These are phyloP conservation scores for Leishmania arabica DNA, from an alignment of 208 protist species.

Conservation along the genomic window DNA sequence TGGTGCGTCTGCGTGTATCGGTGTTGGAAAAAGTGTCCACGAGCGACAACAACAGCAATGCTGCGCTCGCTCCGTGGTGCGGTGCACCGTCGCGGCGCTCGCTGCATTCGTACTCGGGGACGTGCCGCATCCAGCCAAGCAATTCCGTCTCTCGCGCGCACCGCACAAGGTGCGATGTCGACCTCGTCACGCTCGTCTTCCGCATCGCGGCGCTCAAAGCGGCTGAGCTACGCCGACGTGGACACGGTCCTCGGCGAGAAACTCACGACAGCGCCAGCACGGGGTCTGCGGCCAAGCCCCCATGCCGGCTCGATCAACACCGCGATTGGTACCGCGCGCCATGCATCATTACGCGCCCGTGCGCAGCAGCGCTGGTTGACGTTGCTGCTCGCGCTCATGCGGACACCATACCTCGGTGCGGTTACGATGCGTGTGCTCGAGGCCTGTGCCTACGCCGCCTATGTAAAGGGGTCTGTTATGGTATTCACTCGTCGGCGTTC, in stretches of 20 bases:
- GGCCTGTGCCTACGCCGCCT: constrained; percentile 49
- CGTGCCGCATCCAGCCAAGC: background rate
- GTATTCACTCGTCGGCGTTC: constrained; percentile 52
- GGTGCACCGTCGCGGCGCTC: background rate
- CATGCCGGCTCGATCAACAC: background rate
- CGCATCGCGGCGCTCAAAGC: constrained; percentile 19
- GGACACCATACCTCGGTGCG: constrained; percentile 23
- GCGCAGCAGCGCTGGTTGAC: constrained; percentile 22
- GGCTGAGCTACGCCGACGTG: constrained; percentile 36
- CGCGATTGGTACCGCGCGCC: background rate
- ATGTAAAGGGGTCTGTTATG: constrained; percentile 43
- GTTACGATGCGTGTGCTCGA: constrained; percentile 26
- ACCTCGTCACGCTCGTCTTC: too few relatives aligned
- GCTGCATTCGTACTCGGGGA: background rate
- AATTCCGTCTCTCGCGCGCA: background rate
- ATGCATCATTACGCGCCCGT: constrained; percentile 1
- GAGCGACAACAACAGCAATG: background rate
- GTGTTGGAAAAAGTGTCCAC: background rate
- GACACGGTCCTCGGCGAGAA: constrained; percentile 13
- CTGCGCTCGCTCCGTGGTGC: background rate
- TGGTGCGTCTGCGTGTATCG: too few relatives aligned
- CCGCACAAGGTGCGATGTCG: background rate
- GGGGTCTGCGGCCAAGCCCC: background rate
- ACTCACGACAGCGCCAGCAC: background rate
- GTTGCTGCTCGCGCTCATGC: constrained; percentile 25